Percentiles rank a stretch among this genome's conserved stretches.
Evolutionary conservation across 2,329 filamentous ascomycete genomes (phyloP).

Genomic region (Waltergamsia citrina): DNA sequence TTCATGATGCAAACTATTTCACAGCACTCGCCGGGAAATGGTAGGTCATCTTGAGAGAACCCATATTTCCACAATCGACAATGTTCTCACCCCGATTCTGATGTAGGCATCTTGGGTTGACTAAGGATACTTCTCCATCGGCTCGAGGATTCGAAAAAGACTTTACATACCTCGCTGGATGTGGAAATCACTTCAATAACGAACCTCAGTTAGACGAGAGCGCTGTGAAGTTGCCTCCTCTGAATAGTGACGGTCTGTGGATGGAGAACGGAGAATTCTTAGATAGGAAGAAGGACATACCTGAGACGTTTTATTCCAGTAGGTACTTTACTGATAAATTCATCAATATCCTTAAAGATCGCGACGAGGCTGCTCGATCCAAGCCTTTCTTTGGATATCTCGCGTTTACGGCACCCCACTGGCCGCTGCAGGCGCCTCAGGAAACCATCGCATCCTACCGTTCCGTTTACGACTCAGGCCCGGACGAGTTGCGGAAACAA

Average conservation of each 20-base stretch:
- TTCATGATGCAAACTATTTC: conserved; percentile 45
- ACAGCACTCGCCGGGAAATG: conserved; percentile 50
- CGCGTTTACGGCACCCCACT: conserved; percentile 50
- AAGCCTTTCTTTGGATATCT: conserved; percentile 16
- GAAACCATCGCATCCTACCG: conserved; percentile 48
- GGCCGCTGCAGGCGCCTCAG: conserved; percentile 50
- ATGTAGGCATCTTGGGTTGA: not conserved
- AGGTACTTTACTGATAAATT: conserved; percentile 33
- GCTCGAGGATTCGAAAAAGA: conserved; percentile 26
- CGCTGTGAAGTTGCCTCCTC: not conserved
- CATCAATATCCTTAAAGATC: conserved; percentile 25
- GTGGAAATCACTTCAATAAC: conserved; percentile 43
- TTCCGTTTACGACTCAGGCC: conserved; percentile 51
- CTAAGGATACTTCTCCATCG: not conserved
- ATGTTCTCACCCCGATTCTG: no score
- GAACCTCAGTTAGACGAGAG: conserved; percentile 26
- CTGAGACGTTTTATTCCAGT: conserved; percentile 35
- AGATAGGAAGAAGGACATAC: conserved; percentile 19
- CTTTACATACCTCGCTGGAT: conserved; percentile 30
- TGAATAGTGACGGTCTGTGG: conserved; percentile 17
- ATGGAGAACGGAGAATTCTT: conserved; percentile 3
- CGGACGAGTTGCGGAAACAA: conserved; percentile 41
- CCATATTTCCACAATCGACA: no score
- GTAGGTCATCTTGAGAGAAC: no score
- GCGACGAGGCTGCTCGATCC: conserved; percentile 14